A percentile compares a stretch with the other conserved stretches of the same genome.
These are phyloP conservation scores for Ganoderma lucidum DNA, from an alignment of 1,284 basidiomycete species.

Conservation along the genomic window DNA sequence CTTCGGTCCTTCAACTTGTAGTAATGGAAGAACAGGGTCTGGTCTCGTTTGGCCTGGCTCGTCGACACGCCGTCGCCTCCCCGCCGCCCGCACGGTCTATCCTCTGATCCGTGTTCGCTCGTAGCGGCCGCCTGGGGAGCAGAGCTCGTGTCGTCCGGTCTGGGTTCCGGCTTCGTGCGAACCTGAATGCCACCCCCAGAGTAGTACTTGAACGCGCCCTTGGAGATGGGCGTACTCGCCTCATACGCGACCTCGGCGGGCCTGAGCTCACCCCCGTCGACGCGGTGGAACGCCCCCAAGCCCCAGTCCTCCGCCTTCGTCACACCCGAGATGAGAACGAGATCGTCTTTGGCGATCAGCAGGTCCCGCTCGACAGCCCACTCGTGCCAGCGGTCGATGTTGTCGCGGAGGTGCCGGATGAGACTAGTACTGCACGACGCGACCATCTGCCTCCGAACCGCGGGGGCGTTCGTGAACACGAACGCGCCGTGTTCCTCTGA, in stretches of 20 bases:
- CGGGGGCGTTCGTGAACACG: constrained; percentile 27
- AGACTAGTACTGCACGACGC: constrained; percentile 22
- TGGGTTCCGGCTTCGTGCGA: too few species aligned
- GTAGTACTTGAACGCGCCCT: too few species aligned
- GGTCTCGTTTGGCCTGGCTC: constrained; percentile 19
- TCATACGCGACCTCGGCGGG: neutral
- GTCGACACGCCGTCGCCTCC: too few species aligned
- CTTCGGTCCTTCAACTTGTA: constrained; percentile 34
- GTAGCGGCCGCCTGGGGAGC: too few species aligned
- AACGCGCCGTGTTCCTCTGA: constrained; percentile 34
- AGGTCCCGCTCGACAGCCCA: constrained; percentile 22
- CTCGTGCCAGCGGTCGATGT: constrained; percentile 33
- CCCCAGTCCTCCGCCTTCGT: constrained; percentile 39
- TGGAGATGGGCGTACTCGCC: too few species aligned
- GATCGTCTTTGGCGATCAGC: constrained; percentile 22
- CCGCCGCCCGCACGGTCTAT: too few species aligned
- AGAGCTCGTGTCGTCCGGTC: too few species aligned
- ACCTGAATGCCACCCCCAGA: too few species aligned
- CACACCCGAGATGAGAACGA: constrained; percentile 34
- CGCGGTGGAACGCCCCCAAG: constrained; percentile 30
- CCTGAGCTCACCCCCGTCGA: neutral
- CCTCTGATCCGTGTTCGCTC: too few species aligned
- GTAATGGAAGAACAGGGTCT: constrained; percentile 33
- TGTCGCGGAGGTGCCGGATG: constrained; percentile 30
- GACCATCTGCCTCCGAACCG: constrained; percentile 21